Evolutionary conservation across 2,329 filamentous ascomycete genomes (phyloP), one percentile per base, ranked within the genome.

Genomic region (Calonectria multiphialidica): DNA sequence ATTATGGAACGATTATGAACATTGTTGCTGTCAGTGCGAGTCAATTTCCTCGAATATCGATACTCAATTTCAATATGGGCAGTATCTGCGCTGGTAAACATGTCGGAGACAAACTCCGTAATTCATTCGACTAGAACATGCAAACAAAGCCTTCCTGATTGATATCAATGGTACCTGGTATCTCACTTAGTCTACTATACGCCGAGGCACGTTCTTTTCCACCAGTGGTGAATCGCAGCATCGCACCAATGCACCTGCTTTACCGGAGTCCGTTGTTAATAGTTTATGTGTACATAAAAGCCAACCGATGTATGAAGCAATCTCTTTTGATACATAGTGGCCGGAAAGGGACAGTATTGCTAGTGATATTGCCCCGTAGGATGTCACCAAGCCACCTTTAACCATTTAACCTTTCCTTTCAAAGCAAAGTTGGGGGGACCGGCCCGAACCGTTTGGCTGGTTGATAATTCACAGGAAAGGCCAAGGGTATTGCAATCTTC

Each of bases 381-480:
- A 40, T 25, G 35, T 25, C 53, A 59, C 53, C 53, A 59, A 59
- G 53, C 53, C 53, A 59, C 21, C 21, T 40, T 59, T 21, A 40
- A 59, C 37, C 21, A 28, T 59, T 59, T 59, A 59, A 59, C 53
- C 35, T 49, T 47, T 47, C 62, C 53, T 21, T 44, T 59, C 25
- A 23, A 30, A 50, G 30, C 35, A 61, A 42, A 61, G 62, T 44
- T 57, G 53, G 53, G 50, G 28, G 59, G 50, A n/a, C 35, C 59
- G 61, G 65, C 23, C 59, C 42, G 59, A 35, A 21, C 47, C 61
- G 66, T 33, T 59, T 21, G 44, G n/a, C 13, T 47, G 44, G n/a
- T 23, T 12, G 53, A 40, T 59, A 16, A 57, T 49, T 50, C 47
- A 59, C 42, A 44, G 21, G 37, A 13, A 50, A 62, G 57, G 57